Conservation (phyloP, 1,284 basidiomycete genomes). For the Agaricales sp. region DNA sequence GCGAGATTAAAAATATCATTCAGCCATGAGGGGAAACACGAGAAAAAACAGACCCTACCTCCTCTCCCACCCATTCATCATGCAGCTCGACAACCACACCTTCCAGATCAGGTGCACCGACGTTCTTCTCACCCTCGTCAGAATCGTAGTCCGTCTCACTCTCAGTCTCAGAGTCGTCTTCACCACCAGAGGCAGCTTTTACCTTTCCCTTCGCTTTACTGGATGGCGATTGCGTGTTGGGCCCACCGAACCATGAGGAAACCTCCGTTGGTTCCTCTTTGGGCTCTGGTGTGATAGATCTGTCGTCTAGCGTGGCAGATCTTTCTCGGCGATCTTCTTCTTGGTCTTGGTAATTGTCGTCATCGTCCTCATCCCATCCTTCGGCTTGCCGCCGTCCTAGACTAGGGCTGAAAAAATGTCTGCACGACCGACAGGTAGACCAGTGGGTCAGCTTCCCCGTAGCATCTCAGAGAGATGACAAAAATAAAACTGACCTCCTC, state of each 20-base stretch:
- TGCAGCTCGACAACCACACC: slow-evolving; percentile 29
- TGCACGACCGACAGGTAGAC: slow-evolving; percentile 15
- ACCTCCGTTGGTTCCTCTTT: slow-evolving; percentile 10
- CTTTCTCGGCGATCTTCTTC: slow-evolving; percentile 11
- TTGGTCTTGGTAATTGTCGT: slow-evolving; percentile 20
- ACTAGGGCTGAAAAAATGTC: slow-evolving; percentile 71
- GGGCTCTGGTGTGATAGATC: neutral
- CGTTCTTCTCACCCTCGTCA: slow-evolving; percentile 28
- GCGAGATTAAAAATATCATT: no score
- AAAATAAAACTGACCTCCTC: slow-evolving; percentile 44
- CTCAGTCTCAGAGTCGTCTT: slow-evolving; percentile 33
- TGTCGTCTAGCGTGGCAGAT: slow-evolving; percentile 15
- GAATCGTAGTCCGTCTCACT: slow-evolving; percentile 64
- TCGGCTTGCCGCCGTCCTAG: slow-evolving; percentile 25
- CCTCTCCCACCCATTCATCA: slow-evolving; percentile 31
- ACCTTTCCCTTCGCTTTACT: slow-evolving; percentile 57
- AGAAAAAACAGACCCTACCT: slow-evolving; percentile 3
- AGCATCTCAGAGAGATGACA: neutral
- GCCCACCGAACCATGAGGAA: slow-evolving; percentile 10
- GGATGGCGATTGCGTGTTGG: slow-evolving; percentile 27
- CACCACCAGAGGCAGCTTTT: slow-evolving; percentile 25
- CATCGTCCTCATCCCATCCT: slow-evolving; percentile 30
- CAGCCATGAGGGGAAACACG: neutral
- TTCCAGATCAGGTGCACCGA: slow-evolving; percentile 4
- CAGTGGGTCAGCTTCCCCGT: slow-evolving; percentile 3